Evolutionary conservation across 148 eudicot species (phyloP).

Genomic region (Chenopodium formosanum): DNA sequence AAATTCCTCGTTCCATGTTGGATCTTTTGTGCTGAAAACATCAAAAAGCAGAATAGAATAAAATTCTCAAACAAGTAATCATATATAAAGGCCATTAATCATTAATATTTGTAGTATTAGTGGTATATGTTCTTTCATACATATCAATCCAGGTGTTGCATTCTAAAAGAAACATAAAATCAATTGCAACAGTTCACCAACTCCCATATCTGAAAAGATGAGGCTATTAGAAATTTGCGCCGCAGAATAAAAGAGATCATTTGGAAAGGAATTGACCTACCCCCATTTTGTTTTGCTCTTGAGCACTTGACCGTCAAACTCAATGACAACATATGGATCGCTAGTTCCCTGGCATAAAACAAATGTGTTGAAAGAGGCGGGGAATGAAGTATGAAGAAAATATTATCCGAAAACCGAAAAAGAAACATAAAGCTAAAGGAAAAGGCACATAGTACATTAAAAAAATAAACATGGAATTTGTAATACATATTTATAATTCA

Average conservation of each 20-base stretch:
- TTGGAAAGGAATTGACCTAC: conserved; percentile 41
- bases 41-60: too few relatives aligned
- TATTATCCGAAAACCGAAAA: neutral
- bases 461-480: conserved; percentile 4
- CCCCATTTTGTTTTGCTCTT: conserved; percentile 95
- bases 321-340: conserved; percentile 89
- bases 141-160: neutral
- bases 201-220: neutral
- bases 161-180: neutral
- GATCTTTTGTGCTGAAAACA: conserved; percentile 69
- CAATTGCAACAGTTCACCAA: neutral
- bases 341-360: conserved; percentile 80
- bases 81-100: neutral
- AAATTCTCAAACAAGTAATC: neutral
- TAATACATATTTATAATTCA: neutral
- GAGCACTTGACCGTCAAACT: conserved; percentile 72
- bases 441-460: neutral
- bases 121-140: neutral
- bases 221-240: neutral
- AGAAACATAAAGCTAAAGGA: neutral
- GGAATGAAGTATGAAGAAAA: neutral
- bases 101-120: neutral
- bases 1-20: conserved; percentile 94
- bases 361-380: neutral
- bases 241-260: neutral